Base-by-base conservation (phyloP, 2,329 filamentous ascomycete species). In the Scedosporium minutisporum region DNA sequence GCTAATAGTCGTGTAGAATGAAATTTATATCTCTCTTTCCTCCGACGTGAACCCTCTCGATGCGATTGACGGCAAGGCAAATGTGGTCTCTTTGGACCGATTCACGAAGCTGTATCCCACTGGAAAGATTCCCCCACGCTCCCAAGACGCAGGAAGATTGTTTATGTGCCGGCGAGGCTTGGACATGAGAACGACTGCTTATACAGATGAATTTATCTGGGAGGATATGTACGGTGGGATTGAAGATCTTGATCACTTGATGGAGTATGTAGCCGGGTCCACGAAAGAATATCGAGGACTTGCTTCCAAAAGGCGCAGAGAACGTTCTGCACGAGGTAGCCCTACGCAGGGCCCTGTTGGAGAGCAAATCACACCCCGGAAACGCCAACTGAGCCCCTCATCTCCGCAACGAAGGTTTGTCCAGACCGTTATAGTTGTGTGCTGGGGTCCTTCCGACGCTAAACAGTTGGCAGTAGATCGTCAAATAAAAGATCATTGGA, bases 131-230 rank as follows among this genome's bases (percentile, higher is more conserved):
- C 87, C 91, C 2, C 87, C 87, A 64, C 86, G 81, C 58, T 86
- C 90, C 2, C 84, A 83, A 61, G 89, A 93, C 68, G 87, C 85
- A 71, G 91, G 90, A 66, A 97, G 96, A 75, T 86, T 89, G 18
- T 97, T 97, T 69, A 77, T 97, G 58, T 97, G 95, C 71, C 87
- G 93, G 60, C 82, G 93, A 72, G 95, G 91, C 23, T 96, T 93
- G 70, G 96, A 96, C 71, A 90, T 90, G 12, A 82, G 92, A 64
- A 96, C 93, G 25, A 89, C 91, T 21, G 92, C 87, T 23, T 99
- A 97, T 72, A 97, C 93, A 0, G 86, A 95, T 14, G 92, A 97
- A 68, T 96, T 99, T 67, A 73, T 84, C 1, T 99, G 95, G 95
- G 92, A 97, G 71, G 86, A 96, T 53, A 76, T 96, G 1, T 96